A percentile compares a stretch with the other conserved stretches of the same genome.
Evolutionary conservation across 2,329 filamentous ascomycete species (phyloP).

Genomic region (Fusarium sublunatum): DNA sequence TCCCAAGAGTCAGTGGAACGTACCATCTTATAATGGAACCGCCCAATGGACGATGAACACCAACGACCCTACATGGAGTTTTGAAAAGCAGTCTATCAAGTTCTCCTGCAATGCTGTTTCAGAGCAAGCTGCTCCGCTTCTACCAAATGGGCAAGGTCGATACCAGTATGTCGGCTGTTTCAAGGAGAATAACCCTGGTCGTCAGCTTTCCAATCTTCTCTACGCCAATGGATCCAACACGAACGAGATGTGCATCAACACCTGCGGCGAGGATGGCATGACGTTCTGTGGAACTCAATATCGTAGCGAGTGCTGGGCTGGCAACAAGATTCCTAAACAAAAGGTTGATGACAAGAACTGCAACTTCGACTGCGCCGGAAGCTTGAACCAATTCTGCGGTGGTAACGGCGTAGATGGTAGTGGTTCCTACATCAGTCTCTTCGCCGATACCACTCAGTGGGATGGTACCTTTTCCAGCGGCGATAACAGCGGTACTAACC

Average conservation of each 20-base stretch:
- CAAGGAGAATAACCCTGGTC: conserved; percentile 65
- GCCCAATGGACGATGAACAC: conserved; percentile 68
- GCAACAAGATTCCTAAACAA: conserved; percentile 58
- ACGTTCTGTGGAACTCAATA: conserved; percentile 63
- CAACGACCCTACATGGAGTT: conserved; percentile 59
- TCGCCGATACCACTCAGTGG: conserved; percentile 52
- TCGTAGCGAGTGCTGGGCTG: conserved; percentile 65
- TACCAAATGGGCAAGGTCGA: conserved; percentile 56
- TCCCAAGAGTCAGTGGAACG: conserved; percentile 68
- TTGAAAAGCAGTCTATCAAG: conserved; percentile 62
- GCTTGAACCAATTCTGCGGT: conserved; percentile 63
- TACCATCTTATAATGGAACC: conserved; percentile 59
- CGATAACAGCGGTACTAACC: not conserved
- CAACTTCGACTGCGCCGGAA: conserved; percentile 63
- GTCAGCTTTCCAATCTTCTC: conserved; percentile 60
- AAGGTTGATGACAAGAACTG: conserved; percentile 61
- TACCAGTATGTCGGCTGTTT: conserved; percentile 67
- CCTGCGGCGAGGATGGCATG: conserved; percentile 53
- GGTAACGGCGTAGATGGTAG: conserved; percentile 57
- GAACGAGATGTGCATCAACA: conserved; percentile 58
- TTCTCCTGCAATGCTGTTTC: conserved; percentile 64
- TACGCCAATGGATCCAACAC: conserved; percentile 57
- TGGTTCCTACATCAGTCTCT: conserved; percentile 61
- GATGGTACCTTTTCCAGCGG: conserved; percentile 20
- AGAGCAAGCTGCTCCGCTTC: conserved; percentile 63